Conservation (phyloP, 1,139 yeast genomes). For the Nakaseomyces nivariensis region DNA sequence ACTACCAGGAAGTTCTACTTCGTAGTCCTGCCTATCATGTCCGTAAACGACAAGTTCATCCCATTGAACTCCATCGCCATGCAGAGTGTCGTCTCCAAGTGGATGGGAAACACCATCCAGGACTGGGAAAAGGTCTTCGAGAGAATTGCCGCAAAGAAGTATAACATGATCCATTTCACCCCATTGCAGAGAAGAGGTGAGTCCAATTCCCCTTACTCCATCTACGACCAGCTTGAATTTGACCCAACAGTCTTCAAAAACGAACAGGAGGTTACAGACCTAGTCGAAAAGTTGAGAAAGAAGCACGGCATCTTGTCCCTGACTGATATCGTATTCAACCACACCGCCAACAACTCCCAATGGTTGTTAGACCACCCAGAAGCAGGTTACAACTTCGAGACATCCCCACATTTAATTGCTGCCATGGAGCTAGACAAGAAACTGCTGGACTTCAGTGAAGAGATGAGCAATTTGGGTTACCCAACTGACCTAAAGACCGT, state of each 20-base stretch:
- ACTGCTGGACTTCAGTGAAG: slow-evolving; percentile 52
- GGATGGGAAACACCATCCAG: slow-evolving; percentile 55
- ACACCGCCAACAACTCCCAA: slow-evolving; percentile 79
- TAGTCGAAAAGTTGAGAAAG: slow-evolving; percentile 42
- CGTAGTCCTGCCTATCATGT: slow-evolving; percentile 71
- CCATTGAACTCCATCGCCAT: slow-evolving; percentile 75
- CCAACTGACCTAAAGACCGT: slow-evolving; percentile 44
- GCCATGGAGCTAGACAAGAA: slow-evolving; percentile 77
- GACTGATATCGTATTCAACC: slow-evolving; percentile 91
- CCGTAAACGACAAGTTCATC: slow-evolving; percentile 44
- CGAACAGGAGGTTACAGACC: slow-evolving; percentile 37
- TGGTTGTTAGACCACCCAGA: slow-evolving; percentile 88
- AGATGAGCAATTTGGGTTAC: slow-evolving; percentile 45
- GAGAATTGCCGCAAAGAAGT: slow-evolving; percentile 61
- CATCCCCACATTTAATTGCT: slow-evolving; percentile 79
- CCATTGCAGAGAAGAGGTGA: slow-evolving; percentile 85
- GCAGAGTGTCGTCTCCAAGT: slow-evolving; percentile 81
- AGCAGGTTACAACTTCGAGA: slow-evolving; percentile 72
- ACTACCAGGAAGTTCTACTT: slow-evolving; percentile 58
- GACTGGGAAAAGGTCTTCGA: slow-evolving; percentile 62
- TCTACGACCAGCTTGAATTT: slow-evolving; percentile 71
- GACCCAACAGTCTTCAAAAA: slow-evolving; percentile 55
- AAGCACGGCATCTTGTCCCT: slow-evolving; percentile 59
- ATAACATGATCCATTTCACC: slow-evolving; percentile 92
- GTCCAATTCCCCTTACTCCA: slow-evolving; percentile 87